Evolutionary conservation across 352 stramenopile genomes (phyloP), one percentile per base, ranked within the genome.

Genomic region (Globisporangium acanthophoron): DNA sequence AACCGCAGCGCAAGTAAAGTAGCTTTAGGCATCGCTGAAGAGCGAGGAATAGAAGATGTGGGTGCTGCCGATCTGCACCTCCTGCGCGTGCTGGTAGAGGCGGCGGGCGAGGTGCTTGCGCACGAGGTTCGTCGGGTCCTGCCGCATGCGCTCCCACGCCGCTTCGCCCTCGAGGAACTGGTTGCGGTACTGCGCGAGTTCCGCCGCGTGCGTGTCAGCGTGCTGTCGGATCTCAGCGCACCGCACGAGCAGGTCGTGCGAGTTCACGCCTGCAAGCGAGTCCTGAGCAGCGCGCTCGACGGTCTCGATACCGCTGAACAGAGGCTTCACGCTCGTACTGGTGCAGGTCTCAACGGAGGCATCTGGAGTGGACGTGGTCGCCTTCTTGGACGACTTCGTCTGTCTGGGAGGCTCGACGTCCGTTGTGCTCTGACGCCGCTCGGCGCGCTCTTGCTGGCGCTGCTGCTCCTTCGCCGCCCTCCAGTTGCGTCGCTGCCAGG

Each of bases 401-500:
- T 11, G n/a, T 12, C 7, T 6, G 5, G 43, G 3, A 21, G 40
- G 16, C 15, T 39, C 24, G 24, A 13, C 1, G 18, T 3, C 11
- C 33, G 5, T 37, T 12, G 15, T 43, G 41, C 5, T 41, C 24
- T 4, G 15, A 7, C 12, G 46, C 7, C 9, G 20, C 4, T 54
- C 12, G 18, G 40, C 20, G 7, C 3, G 5, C 5, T 44, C 39
- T n/a, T 31, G 39, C 3, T 52, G 43, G 31, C 52, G 21, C 39
- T 62, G 63, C 35, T 70, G 49, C 18, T 57, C 46, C 24, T 69
- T 61, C 21, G 64, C 75, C 0, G 74, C 66, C 56, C 63, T 71
- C 73, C 74, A 87, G 51, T 90, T 90, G 50, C 83, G 78, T n/a
- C 70, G 65, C 61, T 92, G 83, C 83, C 83, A 92, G 12, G 80